phyloP scores from a whole-genome alignment of 2,329 filamentous ascomycete species.

The Grosmannia clavigera region DNA sequence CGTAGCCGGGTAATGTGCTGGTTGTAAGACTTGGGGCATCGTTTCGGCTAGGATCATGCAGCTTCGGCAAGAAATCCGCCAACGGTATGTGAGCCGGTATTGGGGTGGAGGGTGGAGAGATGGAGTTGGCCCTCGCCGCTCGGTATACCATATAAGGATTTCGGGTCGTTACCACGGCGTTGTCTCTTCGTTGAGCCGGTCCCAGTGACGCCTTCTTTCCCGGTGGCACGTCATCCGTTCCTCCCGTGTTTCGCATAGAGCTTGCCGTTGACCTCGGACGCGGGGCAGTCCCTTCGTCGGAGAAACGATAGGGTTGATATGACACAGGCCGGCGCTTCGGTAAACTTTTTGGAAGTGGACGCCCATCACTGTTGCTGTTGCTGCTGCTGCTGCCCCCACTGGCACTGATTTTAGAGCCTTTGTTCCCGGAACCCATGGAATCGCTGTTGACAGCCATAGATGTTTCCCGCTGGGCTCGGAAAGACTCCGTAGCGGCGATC shows the following conservation, averaged over 20 bases:
- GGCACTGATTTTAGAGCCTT: background rate
- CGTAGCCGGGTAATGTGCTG: background rate
- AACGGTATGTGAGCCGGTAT: background rate
- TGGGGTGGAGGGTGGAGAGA: slow-evolving; percentile 5
- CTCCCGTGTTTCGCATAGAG: background rate
- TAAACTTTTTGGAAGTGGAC: background rate
- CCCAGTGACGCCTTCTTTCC: background rate
- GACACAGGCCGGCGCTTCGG: slow-evolving; percentile 6
- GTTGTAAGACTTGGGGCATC: background rate
- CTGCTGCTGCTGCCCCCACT: background rate
- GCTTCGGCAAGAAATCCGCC: background rate
- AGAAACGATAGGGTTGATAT: slow-evolving; percentile 11
- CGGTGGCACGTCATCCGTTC: background rate
- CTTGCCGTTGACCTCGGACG: background rate
- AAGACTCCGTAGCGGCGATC: slow-evolving; percentile 18
- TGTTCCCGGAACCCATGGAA: background rate
- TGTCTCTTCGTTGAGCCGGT: background rate
- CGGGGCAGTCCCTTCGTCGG: background rate
- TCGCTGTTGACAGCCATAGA: background rate
- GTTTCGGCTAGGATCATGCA: background rate
- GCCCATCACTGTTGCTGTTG: background rate
- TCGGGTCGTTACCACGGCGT: background rate
- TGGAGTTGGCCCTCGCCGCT: background rate
- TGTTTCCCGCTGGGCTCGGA: slow-evolving; percentile 10
- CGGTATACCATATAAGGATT: background rate